Conservation (phyloP, 2,329 filamentous ascomycete species). For the Pseudocercospora pini-densiflorae region DNA sequence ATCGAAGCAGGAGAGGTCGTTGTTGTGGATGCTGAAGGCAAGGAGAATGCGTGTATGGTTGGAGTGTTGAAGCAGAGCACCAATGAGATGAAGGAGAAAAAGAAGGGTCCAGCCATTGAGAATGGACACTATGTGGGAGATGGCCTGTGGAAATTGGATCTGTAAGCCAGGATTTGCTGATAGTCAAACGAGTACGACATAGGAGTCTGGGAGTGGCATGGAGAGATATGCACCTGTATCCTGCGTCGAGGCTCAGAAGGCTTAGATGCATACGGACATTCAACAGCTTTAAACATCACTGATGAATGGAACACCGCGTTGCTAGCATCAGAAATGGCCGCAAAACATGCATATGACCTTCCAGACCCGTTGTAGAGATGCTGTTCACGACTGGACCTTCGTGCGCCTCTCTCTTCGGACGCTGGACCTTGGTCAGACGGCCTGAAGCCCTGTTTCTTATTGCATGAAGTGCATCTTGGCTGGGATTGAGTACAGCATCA, state of each 20-base stretch:
- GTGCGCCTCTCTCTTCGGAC: background rate
- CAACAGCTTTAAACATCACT: background rate
- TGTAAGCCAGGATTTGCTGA: conserved; percentile 35
- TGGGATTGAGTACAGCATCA: background rate
- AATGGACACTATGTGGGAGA: conserved; percentile 93
- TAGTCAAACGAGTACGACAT: background rate
- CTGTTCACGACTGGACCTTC: background rate
- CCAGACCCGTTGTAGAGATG: background rate
- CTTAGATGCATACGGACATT: background rate
- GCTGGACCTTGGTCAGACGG: background rate
- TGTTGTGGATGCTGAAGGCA: conserved; percentile 89
- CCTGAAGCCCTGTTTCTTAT: background rate
- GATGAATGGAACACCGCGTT: background rate
- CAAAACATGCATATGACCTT: background rate
- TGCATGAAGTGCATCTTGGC: background rate
- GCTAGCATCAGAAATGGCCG: background rate
- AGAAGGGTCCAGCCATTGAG: conserved; percentile 93
- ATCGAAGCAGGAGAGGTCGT: conserved; percentile 82
- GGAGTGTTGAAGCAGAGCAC: conserved; percentile 84
- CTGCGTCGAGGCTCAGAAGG: background rate
- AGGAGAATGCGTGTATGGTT: conserved; percentile 87
- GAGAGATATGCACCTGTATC: background rate
- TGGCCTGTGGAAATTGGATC: conserved; percentile 80
- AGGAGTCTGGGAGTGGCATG: background rate
- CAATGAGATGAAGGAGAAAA: conserved; percentile 89